phyloP scores from a whole-genome alignment of 139 green algal species.

The Tetradesmus lagerheimii region DNA sequence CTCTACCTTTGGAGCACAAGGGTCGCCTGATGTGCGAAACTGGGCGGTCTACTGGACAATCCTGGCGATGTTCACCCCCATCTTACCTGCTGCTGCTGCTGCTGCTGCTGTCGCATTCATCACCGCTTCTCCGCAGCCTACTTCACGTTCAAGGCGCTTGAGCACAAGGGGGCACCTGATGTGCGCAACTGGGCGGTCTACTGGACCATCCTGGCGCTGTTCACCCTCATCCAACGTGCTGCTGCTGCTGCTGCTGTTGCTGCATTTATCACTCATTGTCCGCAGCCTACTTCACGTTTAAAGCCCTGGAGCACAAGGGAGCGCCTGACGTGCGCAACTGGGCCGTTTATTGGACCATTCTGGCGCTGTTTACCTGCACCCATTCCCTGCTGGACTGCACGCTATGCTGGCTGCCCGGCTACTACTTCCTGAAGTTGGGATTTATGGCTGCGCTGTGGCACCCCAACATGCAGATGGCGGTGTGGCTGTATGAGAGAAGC shows the following conservation, averaged over 20 bases:
- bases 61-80: too few species aligned
- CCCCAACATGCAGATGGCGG: slow-evolving; percentile 54
- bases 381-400: neutral
- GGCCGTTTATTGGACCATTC: slow-evolving; percentile 26
- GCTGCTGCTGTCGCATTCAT: neutral
- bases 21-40: too few species aligned
- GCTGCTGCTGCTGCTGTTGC: too few species aligned
- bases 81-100: neutral
- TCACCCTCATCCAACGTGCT: too few species aligned
- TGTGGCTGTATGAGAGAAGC: slow-evolving; percentile 56
- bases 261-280: too few species aligned
- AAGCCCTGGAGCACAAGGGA: slow-evolving; percentile 28
- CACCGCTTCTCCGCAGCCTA: slow-evolving; percentile 5
- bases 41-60: too few species aligned
- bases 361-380: neutral
- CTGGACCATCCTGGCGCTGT: neutral
- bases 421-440: slow-evolving; percentile 60
- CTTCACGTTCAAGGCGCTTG: neutral
- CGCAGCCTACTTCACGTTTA: neutral
- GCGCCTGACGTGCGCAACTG: neutral
- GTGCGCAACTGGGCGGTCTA: neutral
- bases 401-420: slow-evolving; percentile 57
- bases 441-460: slow-evolving; percentile 66
- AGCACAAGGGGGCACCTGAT: neutral
- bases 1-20: too few species aligned